Evolutionary conservation across 768 basidiomycete species (phyloP).

Genomic region (Boletus vinaceobasis): DNA sequence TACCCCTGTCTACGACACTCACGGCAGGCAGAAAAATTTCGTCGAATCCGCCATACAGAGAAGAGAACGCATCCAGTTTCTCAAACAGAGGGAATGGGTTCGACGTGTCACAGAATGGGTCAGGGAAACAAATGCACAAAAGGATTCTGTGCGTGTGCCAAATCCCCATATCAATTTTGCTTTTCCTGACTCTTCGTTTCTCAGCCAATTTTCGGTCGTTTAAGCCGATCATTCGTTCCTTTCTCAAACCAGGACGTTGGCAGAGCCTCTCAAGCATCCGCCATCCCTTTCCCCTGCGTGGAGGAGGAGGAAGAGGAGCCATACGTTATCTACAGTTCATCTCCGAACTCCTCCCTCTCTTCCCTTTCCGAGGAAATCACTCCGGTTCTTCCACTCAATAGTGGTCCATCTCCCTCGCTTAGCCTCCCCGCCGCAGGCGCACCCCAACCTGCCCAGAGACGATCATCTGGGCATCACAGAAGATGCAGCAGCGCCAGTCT

Average conservation of each 20-base stretch:
- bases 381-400: slow-evolving; percentile 22
- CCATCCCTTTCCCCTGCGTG: slow-evolving; percentile 23
- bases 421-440: not conserved
- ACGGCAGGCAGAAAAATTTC: slow-evolving; percentile 43
- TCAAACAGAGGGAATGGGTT: slow-evolving; percentile 45
- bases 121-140: slow-evolving; percentile 28
- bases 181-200: not conserved
- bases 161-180: not conserved
- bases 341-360: slow-evolving; percentile 31
- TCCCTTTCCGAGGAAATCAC: slow-evolving; percentile 31
- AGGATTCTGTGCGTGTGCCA: slow-evolving; percentile 18
- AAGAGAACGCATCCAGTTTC: slow-evolving; percentile 49
- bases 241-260: slow-evolving; percentile 9
- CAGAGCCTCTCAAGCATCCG: slow-evolving; percentile 9
- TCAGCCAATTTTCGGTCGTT: slow-evolving; percentile 21
- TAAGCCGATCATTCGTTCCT: slow-evolving; percentile 5
- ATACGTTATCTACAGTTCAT: slow-evolving; percentile 33
- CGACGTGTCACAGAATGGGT: slow-evolving; percentile 39
- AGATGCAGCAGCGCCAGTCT: slow-evolving; percentile 32
- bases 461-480: slow-evolving; percentile 24
- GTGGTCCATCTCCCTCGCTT: slow-evolving; percentile 12
- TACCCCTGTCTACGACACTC: slow-evolving; percentile 36
- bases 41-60: slow-evolving; percentile 46
- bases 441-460: slow-evolving; percentile 15
- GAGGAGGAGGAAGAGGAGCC: slow-evolving; percentile 33